Evolutionary conservation across 169 alveolate species (phyloP).

Genomic region (Amoebophrya sp.): DNA sequence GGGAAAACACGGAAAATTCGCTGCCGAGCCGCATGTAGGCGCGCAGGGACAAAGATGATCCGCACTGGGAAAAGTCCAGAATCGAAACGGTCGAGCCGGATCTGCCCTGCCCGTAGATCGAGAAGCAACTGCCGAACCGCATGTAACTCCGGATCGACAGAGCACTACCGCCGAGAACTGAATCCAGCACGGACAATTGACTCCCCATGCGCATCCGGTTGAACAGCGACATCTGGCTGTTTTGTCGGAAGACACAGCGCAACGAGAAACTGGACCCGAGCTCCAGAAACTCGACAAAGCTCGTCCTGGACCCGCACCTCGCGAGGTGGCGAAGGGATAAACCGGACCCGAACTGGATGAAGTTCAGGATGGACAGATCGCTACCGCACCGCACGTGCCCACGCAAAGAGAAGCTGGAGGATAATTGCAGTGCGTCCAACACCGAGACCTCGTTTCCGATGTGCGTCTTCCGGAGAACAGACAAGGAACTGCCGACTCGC

Average conservation of each 20-base stretch:
- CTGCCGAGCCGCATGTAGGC: conserved; percentile 21
- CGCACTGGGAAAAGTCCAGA: background rate
- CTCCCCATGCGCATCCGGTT: background rate
- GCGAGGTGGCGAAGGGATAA: background rate
- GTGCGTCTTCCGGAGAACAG: background rate
- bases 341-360: background rate
- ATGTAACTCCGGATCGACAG: background rate
- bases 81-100: background rate
- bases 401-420: background rate
- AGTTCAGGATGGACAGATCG: conserved; percentile 10
- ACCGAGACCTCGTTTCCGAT: background rate
- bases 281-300: background rate
- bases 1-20: background rate
- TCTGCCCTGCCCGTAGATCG: background rate
- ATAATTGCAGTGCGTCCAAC: background rate
- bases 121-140: conserved; percentile 5
- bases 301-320: background rate
- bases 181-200: background rate
- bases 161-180: background rate
- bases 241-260: background rate
- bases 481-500: background rate
- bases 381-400: background rate
- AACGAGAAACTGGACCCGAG: background rate
- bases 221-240: background rate
- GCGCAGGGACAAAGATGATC: background rate